These are phyloP conservation scores for Termitomyces heimii DNA, from an alignment of 768 basidiomycete species.

Conservation along the genomic window DNA sequence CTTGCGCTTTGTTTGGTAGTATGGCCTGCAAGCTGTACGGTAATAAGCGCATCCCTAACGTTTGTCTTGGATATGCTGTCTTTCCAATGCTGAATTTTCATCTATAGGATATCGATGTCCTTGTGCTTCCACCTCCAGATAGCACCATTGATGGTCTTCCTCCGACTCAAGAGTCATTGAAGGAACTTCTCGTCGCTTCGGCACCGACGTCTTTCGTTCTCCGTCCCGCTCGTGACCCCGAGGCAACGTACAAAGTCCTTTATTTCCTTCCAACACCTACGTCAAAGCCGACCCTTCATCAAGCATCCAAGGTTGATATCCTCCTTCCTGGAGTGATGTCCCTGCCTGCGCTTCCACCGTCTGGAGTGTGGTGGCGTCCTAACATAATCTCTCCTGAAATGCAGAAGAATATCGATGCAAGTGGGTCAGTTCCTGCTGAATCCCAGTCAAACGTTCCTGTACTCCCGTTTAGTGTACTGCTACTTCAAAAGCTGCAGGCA, in stretches of 20 bases:
- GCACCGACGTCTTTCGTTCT: slow-evolving; percentile 6
- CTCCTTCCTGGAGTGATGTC: slow-evolving; percentile 16
- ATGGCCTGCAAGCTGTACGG: slow-evolving; percentile 15
- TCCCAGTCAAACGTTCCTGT: slow-evolving; percentile 5
- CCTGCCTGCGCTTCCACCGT: slow-evolving; percentile 6
- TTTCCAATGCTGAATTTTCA: background rate
- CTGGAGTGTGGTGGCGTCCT: background rate
- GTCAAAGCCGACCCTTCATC: slow-evolving; percentile 3
- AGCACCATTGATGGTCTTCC: background rate
- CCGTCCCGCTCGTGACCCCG: slow-evolving; percentile 7
- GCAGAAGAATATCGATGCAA: background rate
- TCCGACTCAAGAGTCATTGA: slow-evolving; percentile 10
- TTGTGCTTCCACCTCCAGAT: slow-evolving; percentile 8
- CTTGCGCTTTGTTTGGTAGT: slow-evolving; percentile 12
- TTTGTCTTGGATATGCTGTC: background rate
- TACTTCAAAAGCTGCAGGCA: slow-evolving; percentile 15
- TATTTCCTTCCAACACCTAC: slow-evolving; percentile 12
- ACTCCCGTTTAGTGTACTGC: slow-evolving; percentile 11
- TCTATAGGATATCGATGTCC: slow-evolving; percentile 13
- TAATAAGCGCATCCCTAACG: slow-evolving; percentile 11
- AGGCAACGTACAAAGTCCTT: slow-evolving; percentile 11
- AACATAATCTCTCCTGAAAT: background rate
- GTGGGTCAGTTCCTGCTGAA: background rate
- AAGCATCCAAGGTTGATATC: slow-evolving; percentile 10
- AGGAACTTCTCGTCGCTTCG: slow-evolving; percentile 6